Evolutionary conservation across 768 basidiomycete genomes (phyloP).

Genomic region (Hortiboletus campestris): DNA sequence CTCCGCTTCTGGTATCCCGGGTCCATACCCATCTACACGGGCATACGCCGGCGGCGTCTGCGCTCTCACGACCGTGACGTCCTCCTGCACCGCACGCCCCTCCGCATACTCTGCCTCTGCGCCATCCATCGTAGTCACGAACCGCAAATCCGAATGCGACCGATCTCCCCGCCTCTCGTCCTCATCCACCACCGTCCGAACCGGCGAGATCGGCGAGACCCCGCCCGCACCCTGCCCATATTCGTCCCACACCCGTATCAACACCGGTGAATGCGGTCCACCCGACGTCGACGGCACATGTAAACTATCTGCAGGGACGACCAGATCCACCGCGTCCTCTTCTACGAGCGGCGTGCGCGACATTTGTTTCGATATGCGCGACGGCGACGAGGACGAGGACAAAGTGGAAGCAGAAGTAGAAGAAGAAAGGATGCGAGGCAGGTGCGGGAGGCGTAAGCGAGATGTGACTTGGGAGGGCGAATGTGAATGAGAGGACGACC

Average conservation of each 20-base stretch:
- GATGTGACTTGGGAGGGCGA: slow-evolving; percentile 2
- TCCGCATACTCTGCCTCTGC: not conserved
- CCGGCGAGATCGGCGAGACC: not conserved
- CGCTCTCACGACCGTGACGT: not conserved
- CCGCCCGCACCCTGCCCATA: not conserved
- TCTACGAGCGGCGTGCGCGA: slow-evolving; percentile 20
- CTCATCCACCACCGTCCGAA: not conserved
- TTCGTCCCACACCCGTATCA: slow-evolving; percentile 30
- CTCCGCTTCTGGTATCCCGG: slow-evolving; percentile 14
- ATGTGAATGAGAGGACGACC: slow-evolving; percentile 5
- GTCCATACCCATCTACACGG: slow-evolving; percentile 5
- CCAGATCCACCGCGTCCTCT: slow-evolving; percentile 85
- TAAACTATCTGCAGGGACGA: slow-evolving; percentile 43
- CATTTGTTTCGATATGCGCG: slow-evolving; percentile 3
- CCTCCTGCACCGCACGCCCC: not conserved
- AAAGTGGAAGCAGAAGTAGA: not conserved
- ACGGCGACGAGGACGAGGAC: not conserved
- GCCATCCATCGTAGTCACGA: slow-evolving; percentile 6
- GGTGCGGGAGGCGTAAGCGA: slow-evolving; percentile 15
- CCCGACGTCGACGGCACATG: slow-evolving; percentile 17
- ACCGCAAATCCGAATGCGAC: not conserved
- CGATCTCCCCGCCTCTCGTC: not conserved
- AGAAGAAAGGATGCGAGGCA: not conserved
- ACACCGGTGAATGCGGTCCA: slow-evolving; percentile 10
- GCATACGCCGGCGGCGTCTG: slow-evolving; percentile 23